Evolutionary conservation across 2,329 filamentous ascomycete genomes (phyloP), one percentile per base, ranked within the genome.

Genomic region (Tolypocladium tropicale): DNA sequence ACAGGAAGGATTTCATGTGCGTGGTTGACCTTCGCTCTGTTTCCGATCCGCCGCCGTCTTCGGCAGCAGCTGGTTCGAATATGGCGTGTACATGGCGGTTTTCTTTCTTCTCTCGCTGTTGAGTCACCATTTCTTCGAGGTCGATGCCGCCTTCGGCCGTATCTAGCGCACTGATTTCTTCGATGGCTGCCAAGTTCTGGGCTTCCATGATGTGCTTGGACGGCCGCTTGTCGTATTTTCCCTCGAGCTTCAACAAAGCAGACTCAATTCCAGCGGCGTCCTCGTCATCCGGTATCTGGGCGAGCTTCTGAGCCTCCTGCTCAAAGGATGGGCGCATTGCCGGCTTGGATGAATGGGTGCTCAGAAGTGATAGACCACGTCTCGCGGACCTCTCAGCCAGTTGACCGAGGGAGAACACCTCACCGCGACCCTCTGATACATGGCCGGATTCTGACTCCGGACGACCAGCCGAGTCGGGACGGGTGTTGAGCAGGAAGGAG

Each of bases 181-280:
- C 33, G 18, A 46, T 41, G 41, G 41, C 48, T 53, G 41, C 46
- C 41, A 34, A 25, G 18, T n/a, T 43, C 52, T 37, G 33, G 32
- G n/a, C 25, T 23, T 55, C 39, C 37, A 55, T 49, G 25, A 72
- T 76, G 14, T 75, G 65, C 54, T 70, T 73, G 32, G 68, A 68
- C 0, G 68, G 59, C 62, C 70, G 82, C 62, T 79, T 84, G 66
- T 86, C 80, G 63, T 86, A 94, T 62, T 84, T 93, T 11, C 94
- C 94, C 73, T 99, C 94, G 0, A 99, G 78, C 65, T 97, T 99
- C 63, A 92, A 73, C 53, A 99, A 71, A 0, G 94, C 90, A n/a
- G 92, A 91, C 67, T 97, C 94, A 30, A 97, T 85, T 14, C 93
- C 93, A 7, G 90, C 90, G 65, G 95, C 89, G 58, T 85, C 81